A percentile compares a stretch with the other conserved stretches of the same genome.
These are phyloP conservation scores for Penicillium atrosanguineum DNA, from an alignment of 495 filamentous ascomycete genomes.

Conservation along the genomic window DNA sequence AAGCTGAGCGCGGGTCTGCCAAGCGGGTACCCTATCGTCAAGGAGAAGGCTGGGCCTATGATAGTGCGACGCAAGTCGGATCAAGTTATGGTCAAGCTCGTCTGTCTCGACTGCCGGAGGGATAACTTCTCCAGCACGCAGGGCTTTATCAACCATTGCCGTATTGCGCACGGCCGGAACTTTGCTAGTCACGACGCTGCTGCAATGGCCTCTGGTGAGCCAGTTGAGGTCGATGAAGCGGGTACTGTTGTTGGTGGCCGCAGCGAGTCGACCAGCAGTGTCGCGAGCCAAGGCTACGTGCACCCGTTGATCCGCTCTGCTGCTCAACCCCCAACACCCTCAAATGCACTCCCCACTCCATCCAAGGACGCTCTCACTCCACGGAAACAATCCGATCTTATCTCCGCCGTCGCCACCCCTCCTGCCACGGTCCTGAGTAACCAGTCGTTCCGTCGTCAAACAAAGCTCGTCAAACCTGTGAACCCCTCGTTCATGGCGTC, in stretches of 20 bases:
- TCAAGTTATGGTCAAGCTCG: conserved; percentile 67
- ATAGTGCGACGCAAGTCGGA: conserved; percentile 61
- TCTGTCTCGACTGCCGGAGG: conserved; percentile 83
- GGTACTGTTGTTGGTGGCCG: conserved; percentile 55
- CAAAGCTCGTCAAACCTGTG: conserved; percentile 12
- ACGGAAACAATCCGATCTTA: conserved; percentile 18
- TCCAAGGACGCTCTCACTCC: conserved; percentile 42
- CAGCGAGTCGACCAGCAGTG: conserved; percentile 37
- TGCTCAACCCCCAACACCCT: conserved; percentile 55
- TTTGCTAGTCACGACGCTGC: conserved; percentile 94
- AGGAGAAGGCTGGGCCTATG: conserved; percentile 63
- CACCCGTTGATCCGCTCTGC: conserved; percentile 64
- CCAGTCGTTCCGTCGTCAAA: conserved; percentile 9
- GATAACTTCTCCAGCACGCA: conserved; percentile 93
- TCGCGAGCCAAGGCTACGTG: conserved; percentile 52
- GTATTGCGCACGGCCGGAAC: conserved; percentile 86
- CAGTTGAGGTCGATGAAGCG: conserved; percentile 67
- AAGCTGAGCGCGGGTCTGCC: conserved; percentile 68
- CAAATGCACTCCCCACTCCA: conserved; percentile 42
- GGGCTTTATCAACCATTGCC: conserved; percentile 97
- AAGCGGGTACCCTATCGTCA: conserved; percentile 65
- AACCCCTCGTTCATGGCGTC: conserved; percentile 48
- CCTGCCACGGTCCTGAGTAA: conserved; percentile 17
- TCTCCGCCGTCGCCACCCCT: conserved; percentile 32
- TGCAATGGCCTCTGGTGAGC: conserved; percentile 81